These are phyloP conservation scores for Metschnikowia amazonensis DNA, from an alignment of 805 yeast species.

Conservation along the genomic window DNA sequence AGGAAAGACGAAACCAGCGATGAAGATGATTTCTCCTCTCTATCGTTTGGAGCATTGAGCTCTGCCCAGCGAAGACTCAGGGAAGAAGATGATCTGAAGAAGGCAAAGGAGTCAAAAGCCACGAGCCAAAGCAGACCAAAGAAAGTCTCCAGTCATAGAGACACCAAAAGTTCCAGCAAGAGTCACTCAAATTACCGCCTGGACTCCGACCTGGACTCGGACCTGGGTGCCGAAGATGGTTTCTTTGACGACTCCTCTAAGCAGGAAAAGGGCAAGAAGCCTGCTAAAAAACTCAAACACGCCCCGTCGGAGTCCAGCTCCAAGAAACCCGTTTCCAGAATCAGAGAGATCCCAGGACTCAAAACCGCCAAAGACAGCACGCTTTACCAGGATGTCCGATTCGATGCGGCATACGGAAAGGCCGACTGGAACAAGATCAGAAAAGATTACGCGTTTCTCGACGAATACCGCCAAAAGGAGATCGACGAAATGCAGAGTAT, in stretches of 20 bases:
- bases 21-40: constrained; percentile 44
- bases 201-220: constrained; percentile 22
- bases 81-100: constrained; percentile 18
- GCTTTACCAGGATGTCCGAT: constrained; percentile 77
- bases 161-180: constrained; percentile 8
- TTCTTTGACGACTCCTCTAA: constrained; percentile 9
- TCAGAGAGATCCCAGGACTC: constrained; percentile 74
- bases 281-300: constrained; percentile 56
- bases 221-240: constrained; percentile 13
- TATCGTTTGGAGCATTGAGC: constrained; percentile 66
- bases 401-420: constrained; percentile 85
- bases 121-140: constrained; percentile 3
- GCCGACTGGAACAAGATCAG: constrained; percentile 67
- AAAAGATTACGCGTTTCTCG: constrained; percentile 78
- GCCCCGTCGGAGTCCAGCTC: constrained; percentile 83
- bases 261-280: constrained; percentile 6
- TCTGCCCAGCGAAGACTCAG: constrained; percentile 52
- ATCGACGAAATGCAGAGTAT: constrained; percentile 54
- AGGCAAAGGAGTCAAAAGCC: not conserved
- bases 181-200: too few species aligned
- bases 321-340: constrained; percentile 61
- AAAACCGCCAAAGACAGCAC: constrained; percentile 33
- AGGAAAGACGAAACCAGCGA: constrained; percentile 16
- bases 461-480: constrained; percentile 78
- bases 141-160: constrained; percentile 10